Base-by-base conservation (phyloP, 2,329 filamentous ascomycete genomes). In the Neocucurbitaria cava region DNA sequence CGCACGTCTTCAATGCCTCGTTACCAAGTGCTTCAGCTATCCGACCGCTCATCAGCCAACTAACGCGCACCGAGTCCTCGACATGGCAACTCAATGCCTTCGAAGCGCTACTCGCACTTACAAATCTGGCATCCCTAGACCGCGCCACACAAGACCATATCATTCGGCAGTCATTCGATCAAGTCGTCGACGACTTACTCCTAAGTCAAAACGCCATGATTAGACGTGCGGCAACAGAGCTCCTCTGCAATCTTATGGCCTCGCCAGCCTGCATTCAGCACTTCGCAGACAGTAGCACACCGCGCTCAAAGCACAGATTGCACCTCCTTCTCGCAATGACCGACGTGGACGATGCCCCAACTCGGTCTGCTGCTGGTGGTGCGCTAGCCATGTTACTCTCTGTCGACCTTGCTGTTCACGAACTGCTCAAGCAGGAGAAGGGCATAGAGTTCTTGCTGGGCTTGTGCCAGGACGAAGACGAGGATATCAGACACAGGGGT, bases 181-280 rank as follows among this genome's bases (percentile, higher is more conserved):
- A 86, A 18, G 83, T 96, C 17, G 58, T 65, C 39, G 95, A 98
- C 73, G 92, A 97, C 62, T 84, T 93, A 17, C 80, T 98, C 1
- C 83, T 98, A 1, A 89, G 87, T 13, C 85, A 85, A 40, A 95
- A 96, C 72, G 77, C 81, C 1, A 83, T 90, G 60, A 84, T 99
- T 17, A 88, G 89, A 51, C 90, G 94, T 46, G 94, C 94, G 0
- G 86, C 91, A 0, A 90, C 91, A 23, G 93, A 99, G 74, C 83
- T 99, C 2, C 82, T 97, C 20, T 99, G 95, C 78, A 99, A 99
- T 69, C 82, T 99, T 15, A 89, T 91, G 71, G 87, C 89, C 52
- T 83, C 83, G 1, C 85, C 87, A 0, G 82, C 87, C 31, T 89
- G 88, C 17, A 82, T 90, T 3, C 81, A 84, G 1, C 82, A 89